Percentiles rank a stretch among this genome's conserved stretches.
These are phyloP conservation scores for Syzygium syzygioides DNA, from an alignment of 441 rosid genomes.

Conservation along the genomic window DNA sequence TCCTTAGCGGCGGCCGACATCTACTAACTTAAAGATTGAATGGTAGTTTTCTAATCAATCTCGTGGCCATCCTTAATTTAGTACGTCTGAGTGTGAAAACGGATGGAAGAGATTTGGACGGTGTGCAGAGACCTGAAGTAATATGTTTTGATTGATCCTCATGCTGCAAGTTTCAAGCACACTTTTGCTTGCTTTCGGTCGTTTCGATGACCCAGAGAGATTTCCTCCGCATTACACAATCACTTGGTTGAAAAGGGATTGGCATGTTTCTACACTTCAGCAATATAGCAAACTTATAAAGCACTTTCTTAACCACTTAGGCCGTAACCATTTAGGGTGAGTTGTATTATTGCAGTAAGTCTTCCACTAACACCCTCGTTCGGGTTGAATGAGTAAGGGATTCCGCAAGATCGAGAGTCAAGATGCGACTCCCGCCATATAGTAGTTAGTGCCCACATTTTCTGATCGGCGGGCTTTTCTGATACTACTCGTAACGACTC, in stretches of 20 bases:
- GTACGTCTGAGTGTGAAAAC: neutral
- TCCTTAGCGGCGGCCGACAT: neutral
- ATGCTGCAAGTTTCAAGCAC: neutral
- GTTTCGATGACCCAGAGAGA: neutral
- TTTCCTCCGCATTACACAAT: neutral
- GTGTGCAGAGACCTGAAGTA: neutral
- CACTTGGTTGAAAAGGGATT: neutral
- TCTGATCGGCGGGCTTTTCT: neutral
- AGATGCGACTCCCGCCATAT: neutral
- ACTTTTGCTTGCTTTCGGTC: neutral
- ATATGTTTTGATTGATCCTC: neutral
- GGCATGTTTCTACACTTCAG: neutral
- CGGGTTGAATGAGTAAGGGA: neutral
- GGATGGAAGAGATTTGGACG: neutral
- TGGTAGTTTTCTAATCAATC: neutral
- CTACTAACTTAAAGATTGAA: neutral
- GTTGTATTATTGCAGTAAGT: neutral
- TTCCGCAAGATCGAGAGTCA: neutral
- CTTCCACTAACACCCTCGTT: neutral
- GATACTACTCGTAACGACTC: neutral
- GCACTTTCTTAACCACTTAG: neutral
- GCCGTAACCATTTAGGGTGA: neutral
- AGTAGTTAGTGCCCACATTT: neutral
- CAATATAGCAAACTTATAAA: neutral
- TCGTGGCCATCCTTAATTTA: neutral